Evolutionary conservation across 495 filamentous ascomycete species (phyloP).

Genomic region (Coniosporium apollinis): DNA sequence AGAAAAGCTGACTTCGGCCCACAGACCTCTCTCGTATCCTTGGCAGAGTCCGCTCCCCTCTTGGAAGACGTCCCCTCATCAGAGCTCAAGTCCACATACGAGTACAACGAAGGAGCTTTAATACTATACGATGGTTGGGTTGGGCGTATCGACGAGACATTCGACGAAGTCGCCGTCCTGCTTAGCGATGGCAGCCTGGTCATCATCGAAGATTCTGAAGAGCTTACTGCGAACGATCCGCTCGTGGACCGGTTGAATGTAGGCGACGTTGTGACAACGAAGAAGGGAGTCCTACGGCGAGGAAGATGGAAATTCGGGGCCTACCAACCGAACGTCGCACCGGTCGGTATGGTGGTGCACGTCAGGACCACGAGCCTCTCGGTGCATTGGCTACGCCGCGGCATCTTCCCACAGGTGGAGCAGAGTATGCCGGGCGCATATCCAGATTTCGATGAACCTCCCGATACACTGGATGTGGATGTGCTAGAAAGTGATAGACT

Average conservation of each 20-base stretch:
- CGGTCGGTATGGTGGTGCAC: slow-evolving; percentile 33
- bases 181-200: slow-evolving; percentile 24
- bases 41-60: too few species aligned
- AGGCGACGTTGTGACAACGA: slow-evolving; percentile 34
- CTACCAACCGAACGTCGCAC: slow-evolving; percentile 27
- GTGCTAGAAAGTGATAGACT: slow-evolving; percentile 13
- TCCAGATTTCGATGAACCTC: slow-evolving; percentile 3
- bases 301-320: slow-evolving; percentile 33
- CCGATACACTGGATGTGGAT: slow-evolving; percentile 8
- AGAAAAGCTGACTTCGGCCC: too few species aligned
- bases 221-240: slow-evolving; percentile 12
- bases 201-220: slow-evolving; percentile 17
- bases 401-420: too few species aligned
- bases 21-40: too few species aligned
- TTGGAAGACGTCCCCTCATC: slow-evolving; percentile 13
- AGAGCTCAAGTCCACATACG: slow-evolving; percentile 16
- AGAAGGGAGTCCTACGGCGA: slow-evolving; percentile 31
- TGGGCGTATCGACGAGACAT: slow-evolving; percentile 17
- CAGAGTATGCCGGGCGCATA: not conserved
- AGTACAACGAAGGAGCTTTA: slow-evolving; percentile 17
- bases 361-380: slow-evolving; percentile 24
- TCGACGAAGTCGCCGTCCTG: slow-evolving; percentile 15
- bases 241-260: slow-evolving; percentile 9
- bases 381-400: slow-evolving; percentile 31
- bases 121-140: slow-evolving; percentile 25